Evolutionary conservation across 495 filamentous ascomycete species (phyloP).

Genomic region (Recurvomyces mirabilis): DNA sequence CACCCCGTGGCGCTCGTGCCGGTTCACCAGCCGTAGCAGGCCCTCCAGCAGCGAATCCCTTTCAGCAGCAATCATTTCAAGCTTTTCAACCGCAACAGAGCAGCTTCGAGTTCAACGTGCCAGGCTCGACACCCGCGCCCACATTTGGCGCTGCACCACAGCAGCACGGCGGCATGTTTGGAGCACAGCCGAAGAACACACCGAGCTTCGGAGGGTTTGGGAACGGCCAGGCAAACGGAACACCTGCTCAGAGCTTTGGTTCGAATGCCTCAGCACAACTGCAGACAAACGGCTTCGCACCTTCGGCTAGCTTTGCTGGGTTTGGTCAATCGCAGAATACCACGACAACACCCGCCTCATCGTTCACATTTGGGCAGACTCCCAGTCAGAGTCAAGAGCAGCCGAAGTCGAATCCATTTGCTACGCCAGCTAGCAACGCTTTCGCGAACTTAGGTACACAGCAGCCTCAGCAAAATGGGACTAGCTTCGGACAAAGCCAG

Average conservation of each 20-base stretch:
- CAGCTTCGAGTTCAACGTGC: constrained; percentile 17
- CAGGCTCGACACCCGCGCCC: constrained; percentile 2
- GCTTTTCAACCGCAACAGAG: constrained; percentile 13
- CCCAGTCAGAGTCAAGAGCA: constrained; percentile 3
- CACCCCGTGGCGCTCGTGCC: constrained; percentile 4
- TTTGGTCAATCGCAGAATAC: constrained; percentile 3
- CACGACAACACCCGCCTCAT: constrained; percentile 10
- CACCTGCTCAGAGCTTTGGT: constrained; percentile 4
- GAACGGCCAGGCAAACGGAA: constrained; percentile 3
- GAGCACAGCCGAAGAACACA: constrained; percentile 6
- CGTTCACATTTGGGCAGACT: constrained; percentile 16
- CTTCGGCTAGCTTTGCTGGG: constrained; percentile 1
- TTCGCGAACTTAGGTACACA: constrained; percentile 1
- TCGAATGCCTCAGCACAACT: constrained; percentile 9
- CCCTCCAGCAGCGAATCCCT: constrained; percentile 2
- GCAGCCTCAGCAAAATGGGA: background rate
- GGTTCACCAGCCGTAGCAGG: constrained; percentile 5
- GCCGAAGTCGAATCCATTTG: constrained; percentile 8
- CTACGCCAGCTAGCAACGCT: too few species aligned
- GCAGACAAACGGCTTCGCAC: constrained; percentile 16
- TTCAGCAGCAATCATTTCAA: too few species aligned
- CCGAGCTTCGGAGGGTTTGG: constrained; percentile 17
- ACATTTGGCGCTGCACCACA: constrained; percentile 5
- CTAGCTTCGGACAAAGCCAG: constrained; percentile 4
- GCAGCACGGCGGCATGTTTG: constrained; percentile 8